Conservation (phyloP, 1,139 yeast genomes). For the Martiniozyma asiatica region DNA sequence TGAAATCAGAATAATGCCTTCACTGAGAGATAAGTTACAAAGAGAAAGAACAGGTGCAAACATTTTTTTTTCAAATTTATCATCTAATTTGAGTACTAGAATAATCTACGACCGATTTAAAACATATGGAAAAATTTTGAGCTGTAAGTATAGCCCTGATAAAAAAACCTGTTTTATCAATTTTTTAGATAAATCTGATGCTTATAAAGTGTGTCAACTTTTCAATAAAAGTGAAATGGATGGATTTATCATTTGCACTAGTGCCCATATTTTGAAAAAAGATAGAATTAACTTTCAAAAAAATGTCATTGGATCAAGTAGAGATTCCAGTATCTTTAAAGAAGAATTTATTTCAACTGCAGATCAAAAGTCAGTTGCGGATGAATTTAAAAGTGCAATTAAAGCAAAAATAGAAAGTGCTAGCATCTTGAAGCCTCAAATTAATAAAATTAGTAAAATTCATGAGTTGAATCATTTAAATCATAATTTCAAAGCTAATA, state of each 20-base stretch:
- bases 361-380: too few relatives aligned
- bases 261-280: conserved; percentile 31
- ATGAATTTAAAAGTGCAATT: too few relatives aligned
- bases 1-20: conserved; percentile 42
- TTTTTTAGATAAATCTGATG: conserved; percentile 28
- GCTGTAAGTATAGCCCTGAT: conserved; percentile 32
- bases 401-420: too few relatives aligned
- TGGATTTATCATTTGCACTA: conserved; percentile 23
- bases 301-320: too few relatives aligned
- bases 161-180: conserved; percentile 35
- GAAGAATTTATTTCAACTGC: too few relatives aligned
- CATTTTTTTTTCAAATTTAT: conserved; percentile 28
- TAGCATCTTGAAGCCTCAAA: too few relatives aligned
- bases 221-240: conserved; percentile 22
- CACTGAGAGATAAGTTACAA: conserved; percentile 27
- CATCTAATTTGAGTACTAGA: conserved; percentile 27
- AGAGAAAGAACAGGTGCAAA: conserved; percentile 26
- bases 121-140: conserved; percentile 29
- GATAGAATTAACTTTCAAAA: conserved; percentile 15
- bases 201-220: conserved; percentile 27
- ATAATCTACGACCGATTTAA: conserved; percentile 31
- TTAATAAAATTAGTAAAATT: too few relatives aligned
- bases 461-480: too few relatives aligned
- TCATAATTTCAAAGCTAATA: too few relatives aligned
- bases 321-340: too few relatives aligned